Evolutionary conservation across 805 yeast species (phyloP).

Genomic region (Candida argentea): DNA sequence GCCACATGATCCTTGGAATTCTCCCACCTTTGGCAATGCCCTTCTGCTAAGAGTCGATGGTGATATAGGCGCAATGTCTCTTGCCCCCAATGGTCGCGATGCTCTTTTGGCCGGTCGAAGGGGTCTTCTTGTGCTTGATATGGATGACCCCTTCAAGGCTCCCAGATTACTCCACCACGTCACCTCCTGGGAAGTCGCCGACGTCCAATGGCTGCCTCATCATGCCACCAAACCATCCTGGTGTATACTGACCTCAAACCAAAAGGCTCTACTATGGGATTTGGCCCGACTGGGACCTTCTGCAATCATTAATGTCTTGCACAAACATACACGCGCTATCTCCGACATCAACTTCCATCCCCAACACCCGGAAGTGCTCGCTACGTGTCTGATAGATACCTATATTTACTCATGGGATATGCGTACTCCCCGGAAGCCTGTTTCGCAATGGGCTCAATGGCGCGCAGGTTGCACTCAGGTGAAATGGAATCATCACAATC

Average conservation of each 20-base stretch:
- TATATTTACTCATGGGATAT: conserved; percentile 86
- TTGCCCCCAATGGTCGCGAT: conserved; percentile 85
- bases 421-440: conserved; percentile 68
- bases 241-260: conserved; percentile 92
- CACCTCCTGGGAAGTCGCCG: conserved; percentile 98
- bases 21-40: conserved; percentile 69
- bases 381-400: conserved; percentile 90
- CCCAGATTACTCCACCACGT: conserved; percentile 90
- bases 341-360: conserved; percentile 94
- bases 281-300: conserved; percentile 54
- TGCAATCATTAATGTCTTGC: conserved; percentile 82
- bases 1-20: conserved; percentile 17
- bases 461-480: conserved; percentile 91
- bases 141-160: conserved; percentile 91
- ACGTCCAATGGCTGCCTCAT: conserved; percentile 98
- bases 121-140: conserved; percentile 83
- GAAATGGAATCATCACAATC: conserved; percentile 78
- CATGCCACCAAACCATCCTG: conserved; percentile 65
- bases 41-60: conserved; percentile 83
- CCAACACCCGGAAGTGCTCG: conserved; percentile 71
- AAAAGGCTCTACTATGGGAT: conserved; percentile 93
- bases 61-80: conserved; percentile 83
- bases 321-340: conserved; percentile 86
- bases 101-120: conserved; percentile 79
- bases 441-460: conserved; percentile 84